Evolutionary conservation across 139 green algal species (phyloP), one percentile per base, ranked within the genome.

Genomic region (Astrephomene gubernaculifera): DNA sequence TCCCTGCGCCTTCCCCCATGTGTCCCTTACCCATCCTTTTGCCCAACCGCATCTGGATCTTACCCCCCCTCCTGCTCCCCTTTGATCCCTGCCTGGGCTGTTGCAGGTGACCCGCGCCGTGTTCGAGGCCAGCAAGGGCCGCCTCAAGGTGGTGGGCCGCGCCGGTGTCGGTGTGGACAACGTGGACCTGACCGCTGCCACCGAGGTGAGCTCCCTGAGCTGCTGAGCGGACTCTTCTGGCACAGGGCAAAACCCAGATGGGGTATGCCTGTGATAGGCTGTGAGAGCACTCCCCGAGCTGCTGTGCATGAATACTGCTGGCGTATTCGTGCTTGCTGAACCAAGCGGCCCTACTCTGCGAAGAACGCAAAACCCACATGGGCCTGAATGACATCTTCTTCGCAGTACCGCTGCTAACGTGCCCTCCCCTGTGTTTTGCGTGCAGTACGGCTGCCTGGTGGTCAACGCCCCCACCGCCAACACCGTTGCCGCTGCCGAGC

Each of bases 391-490:
- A n/a, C n/a, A n/a, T n/a, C n/a, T n/a, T n/a, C n/a, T n/a, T n/a
- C n/a, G n/a, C n/a, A n/a, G n/a, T n/a, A n/a, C n/a, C n/a, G n/a
- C n/a, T n/a, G n/a, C n/a, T n/a, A n/a, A n/a, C n/a, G n/a, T n/a
- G n/a, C n/a, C n/a, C n/a, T n/a, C n/a, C n/a, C n/a, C n/a, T n/a
- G n/a, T n/a, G n/a, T n/a, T n/a, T n/a, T n/a, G n/a, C 10, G 68
- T 75, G 44, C 89, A 95, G 93, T 89, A 91, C 71, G 95, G 95
- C 54, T 98, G 95, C 92, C 90, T 99, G 60, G 97, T 99, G 19
- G 97, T 99, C n/a, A 99, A 99, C 90, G 97, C 97, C 7, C 97
- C 97, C 81, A 99, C 96, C 33, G 97, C 97, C 85, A 99, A 99
- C 93, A 99, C 97, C 25, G 93, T 99, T 38, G 97, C 97, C 0